phyloP scores from a whole-genome alignment of 768 basidiomycete species.

The Trametes elegans region DNA sequence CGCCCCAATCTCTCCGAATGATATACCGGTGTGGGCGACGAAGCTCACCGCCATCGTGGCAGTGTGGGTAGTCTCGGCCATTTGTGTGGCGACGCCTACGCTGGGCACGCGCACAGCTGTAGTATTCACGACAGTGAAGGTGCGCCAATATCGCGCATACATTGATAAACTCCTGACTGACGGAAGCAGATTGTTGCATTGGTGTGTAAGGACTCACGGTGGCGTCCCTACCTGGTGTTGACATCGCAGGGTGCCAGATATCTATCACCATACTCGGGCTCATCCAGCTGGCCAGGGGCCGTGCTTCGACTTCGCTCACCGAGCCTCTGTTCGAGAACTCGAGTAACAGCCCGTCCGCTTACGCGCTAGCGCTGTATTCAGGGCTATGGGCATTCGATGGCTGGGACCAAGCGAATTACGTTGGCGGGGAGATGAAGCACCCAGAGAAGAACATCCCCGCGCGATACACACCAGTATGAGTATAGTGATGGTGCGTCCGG shows the following conservation, averaged over 20 bases:
- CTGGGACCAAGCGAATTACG: constrained; percentile 92
- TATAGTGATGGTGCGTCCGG: constrained; percentile 61
- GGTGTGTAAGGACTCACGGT: constrained; percentile 38
- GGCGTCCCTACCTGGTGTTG: not conserved
- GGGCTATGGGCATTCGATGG: constrained; percentile 96
- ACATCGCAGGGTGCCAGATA: constrained; percentile 40
- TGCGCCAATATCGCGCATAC: constrained; percentile 28
- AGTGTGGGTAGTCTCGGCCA: constrained; percentile 65
- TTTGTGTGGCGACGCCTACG: constrained; percentile 77
- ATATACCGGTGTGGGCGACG: constrained; percentile 87
- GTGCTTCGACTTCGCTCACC: constrained; percentile 63
- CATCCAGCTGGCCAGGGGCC: constrained; percentile 70
- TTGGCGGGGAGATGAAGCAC: constrained; percentile 83
- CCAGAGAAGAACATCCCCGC: constrained; percentile 85
- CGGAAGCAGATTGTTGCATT: constrained; percentile 55
- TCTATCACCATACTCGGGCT: constrained; percentile 78
- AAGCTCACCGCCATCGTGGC: constrained; percentile 81
- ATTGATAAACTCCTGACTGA: not conserved
- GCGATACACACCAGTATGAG: constrained; percentile 91
- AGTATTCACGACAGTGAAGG: constrained; percentile 88
- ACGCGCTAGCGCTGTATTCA: constrained; percentile 93
- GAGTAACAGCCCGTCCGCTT: constrained; percentile 75
- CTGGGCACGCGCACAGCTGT: constrained; percentile 81
- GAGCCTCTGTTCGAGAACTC: constrained; percentile 71
- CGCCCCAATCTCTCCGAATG: constrained; percentile 68